Conservation (phyloP, 2,329 filamentous ascomycete species). For the Verruconis gallopava region DNA sequence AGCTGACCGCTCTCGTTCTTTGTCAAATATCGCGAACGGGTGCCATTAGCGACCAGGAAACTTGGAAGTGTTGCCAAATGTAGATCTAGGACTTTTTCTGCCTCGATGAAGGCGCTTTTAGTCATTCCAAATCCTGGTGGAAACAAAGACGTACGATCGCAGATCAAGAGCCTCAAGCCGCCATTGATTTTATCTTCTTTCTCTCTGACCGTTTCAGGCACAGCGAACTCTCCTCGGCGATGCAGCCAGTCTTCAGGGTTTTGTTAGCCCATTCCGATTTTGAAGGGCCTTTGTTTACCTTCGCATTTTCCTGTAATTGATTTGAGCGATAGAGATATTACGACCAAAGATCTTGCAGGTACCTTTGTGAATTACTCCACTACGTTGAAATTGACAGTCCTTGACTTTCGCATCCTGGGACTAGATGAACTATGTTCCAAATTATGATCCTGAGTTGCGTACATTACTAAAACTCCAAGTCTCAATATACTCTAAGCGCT, state of each 20-base stretch:
- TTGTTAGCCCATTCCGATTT: neutral
- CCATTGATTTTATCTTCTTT: neutral
- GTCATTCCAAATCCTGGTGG: neutral
- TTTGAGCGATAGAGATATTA: neutral
- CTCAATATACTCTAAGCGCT: neutral
- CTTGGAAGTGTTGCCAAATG: neutral
- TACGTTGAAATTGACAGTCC: neutral
- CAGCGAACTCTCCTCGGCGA: neutral
- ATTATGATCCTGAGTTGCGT: neutral
- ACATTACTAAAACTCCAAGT: neutral
- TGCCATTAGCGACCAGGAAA: neutral
- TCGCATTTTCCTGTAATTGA: neutral
- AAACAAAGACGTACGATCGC: neutral
- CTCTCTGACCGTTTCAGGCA: neutral
- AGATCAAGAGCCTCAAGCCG: neutral
- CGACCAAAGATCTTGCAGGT: neutral
- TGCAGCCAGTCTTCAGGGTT: neutral
- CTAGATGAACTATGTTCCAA: no score
- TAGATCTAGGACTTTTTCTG: neutral
- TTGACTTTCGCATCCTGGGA: neutral
- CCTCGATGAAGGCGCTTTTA: neutral
- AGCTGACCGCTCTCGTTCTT: neutral
- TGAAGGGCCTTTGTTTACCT: neutral
- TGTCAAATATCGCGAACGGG: neutral
- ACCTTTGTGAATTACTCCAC: neutral